Conservation (phyloP, 2,329 filamentous ascomycete genomes). For the Cordyceps tenuipes region DNA sequence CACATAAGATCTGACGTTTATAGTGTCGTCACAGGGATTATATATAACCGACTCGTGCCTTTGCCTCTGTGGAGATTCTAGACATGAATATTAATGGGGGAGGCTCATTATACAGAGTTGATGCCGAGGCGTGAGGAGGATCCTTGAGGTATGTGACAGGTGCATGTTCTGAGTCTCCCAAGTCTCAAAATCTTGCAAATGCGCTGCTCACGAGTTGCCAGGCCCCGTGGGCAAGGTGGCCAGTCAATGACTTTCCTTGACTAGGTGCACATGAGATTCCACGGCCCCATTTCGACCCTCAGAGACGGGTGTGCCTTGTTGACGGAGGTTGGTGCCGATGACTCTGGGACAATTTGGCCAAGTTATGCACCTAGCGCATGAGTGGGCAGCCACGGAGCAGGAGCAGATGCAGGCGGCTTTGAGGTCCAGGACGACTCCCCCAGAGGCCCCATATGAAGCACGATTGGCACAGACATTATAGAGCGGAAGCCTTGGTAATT, state of each 20-base stretch:
- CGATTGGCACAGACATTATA: slow-evolving; percentile 8
- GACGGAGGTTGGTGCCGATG: slow-evolving; percentile 9
- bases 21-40: slow-evolving; percentile 9
- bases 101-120: slow-evolving; percentile 12
- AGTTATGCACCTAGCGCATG: slow-evolving; percentile 8
- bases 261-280: slow-evolving; percentile 13
- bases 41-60: slow-evolving; percentile 12
- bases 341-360: slow-evolving; percentile 6
- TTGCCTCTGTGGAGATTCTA: slow-evolving; percentile 1
- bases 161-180: neutral
- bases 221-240: neutral
- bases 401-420: neutral
- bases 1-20: slow-evolving; percentile 13
- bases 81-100: slow-evolving; percentile 11
- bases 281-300: slow-evolving; percentile 8
- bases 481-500: slow-evolving; percentile 1
- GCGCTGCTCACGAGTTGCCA: neutral
- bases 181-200: neutral
- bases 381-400: neutral
- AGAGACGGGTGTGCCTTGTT: neutral
- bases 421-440: neutral
- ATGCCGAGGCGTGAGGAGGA: slow-evolving; percentile 7
- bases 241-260: slow-evolving; percentile 8
- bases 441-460: slow-evolving; percentile 8
- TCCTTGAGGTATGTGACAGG: slow-evolving; percentile 1